Percentiles rank a stretch among this genome's conserved stretches.
phyloP scores from a whole-genome alignment of 164 flowering plant genomes.

The Nymphaea colorata region DNA sequence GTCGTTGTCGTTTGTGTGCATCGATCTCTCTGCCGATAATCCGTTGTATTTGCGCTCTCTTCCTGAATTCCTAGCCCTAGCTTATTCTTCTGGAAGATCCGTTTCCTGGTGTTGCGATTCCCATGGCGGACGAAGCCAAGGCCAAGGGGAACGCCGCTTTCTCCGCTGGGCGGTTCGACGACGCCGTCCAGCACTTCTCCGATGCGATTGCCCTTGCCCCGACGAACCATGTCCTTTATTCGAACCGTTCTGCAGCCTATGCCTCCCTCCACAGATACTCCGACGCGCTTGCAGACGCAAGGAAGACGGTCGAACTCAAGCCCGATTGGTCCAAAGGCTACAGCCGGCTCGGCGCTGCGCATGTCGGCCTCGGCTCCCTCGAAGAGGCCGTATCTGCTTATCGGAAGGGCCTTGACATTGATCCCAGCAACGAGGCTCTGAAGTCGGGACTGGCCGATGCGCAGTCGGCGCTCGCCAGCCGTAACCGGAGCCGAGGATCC shows the following conservation, averaged over 20 bases:
- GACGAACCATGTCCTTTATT: slow-evolving; percentile 83
- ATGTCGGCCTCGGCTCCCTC: slow-evolving; percentile 37
- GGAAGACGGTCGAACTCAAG: slow-evolving; percentile 77
- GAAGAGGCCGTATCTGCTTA: slow-evolving; percentile 62
- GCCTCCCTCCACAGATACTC: slow-evolving; percentile 67
- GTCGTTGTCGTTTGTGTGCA: too few relatives aligned
- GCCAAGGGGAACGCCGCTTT: slow-evolving; percentile 97
- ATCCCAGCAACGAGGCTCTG: slow-evolving; percentile 68
- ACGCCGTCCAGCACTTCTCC: slow-evolving; percentile 64
- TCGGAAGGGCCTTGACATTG: slow-evolving; percentile 70
- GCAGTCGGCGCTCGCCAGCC: slow-evolving; percentile 29
- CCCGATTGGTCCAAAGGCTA: slow-evolving; percentile 91
- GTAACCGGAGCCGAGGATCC: slow-evolving; percentile 1
- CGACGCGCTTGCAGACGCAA: slow-evolving; percentile 65
- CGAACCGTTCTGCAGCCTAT: slow-evolving; percentile 92
- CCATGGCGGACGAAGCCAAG: slow-evolving; percentile 93
- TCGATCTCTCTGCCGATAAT: too few relatives aligned
- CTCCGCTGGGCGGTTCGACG: slow-evolving; percentile 50
- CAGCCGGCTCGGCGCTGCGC: slow-evolving; percentile 88
- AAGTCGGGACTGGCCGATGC: slow-evolving; percentile 79
- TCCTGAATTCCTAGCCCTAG: too few relatives aligned
- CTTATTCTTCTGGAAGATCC: too few relatives aligned
- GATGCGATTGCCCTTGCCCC: slow-evolving; percentile 80
- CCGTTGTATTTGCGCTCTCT: too few relatives aligned
- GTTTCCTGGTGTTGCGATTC: too few relatives aligned